phyloP scores from a whole-genome alignment of 2,329 filamentous ascomycete species.

The Colletotrichum karsti region DNA sequence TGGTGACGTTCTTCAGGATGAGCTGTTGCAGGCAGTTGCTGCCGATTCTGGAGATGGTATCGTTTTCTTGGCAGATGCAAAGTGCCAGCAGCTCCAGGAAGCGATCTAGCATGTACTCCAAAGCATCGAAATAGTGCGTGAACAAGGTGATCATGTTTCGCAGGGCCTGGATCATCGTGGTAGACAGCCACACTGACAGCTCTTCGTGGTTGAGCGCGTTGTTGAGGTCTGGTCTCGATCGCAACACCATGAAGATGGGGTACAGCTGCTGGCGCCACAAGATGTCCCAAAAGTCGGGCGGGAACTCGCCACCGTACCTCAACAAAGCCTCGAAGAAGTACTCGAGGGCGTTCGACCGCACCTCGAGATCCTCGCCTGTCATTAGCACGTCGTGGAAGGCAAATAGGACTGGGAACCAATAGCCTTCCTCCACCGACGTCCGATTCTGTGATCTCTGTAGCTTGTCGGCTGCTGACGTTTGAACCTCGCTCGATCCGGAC shows the following conservation, averaged over 20 bases:
- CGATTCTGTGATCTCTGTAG: slow-evolving; percentile 69
- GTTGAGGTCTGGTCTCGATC: slow-evolving; percentile 94
- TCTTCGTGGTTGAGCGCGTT: slow-evolving; percentile 97
- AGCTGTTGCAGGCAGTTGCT: slow-evolving; percentile 98
- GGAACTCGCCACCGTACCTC: slow-evolving; percentile 89
- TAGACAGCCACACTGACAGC: slow-evolving; percentile 97
- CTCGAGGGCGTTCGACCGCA: slow-evolving; percentile 87
- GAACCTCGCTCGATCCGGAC: slow-evolving; percentile 41
- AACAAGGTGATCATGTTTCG: slow-evolving; percentile 99
- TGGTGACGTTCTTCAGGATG: slow-evolving; percentile 94
- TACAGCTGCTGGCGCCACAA: slow-evolving; percentile 97
- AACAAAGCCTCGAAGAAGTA: slow-evolving; percentile 97
- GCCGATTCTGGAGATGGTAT: slow-evolving; percentile 96
- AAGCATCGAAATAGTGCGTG: slow-evolving; percentile 95
- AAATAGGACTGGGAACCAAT: slow-evolving; percentile 98
- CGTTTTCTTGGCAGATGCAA: slow-evolving; percentile 99
- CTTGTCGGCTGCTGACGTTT: slow-evolving; percentile 52
- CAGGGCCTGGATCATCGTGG: slow-evolving; percentile 98
- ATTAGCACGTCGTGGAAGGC: slow-evolving; percentile 99
- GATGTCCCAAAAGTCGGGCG: slow-evolving; percentile 96
- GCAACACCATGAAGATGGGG: slow-evolving; percentile 97
- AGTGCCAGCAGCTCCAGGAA: slow-evolving; percentile 93
- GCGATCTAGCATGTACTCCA: slow-evolving; percentile 98
- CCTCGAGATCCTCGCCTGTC: slow-evolving; percentile 98
- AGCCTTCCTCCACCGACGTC: slow-evolving; percentile 94